These are phyloP conservation scores for Tolypocladium nubicola DNA, from an alignment of 2,329 filamentous ascomycete species.

Conservation along the genomic window DNA sequence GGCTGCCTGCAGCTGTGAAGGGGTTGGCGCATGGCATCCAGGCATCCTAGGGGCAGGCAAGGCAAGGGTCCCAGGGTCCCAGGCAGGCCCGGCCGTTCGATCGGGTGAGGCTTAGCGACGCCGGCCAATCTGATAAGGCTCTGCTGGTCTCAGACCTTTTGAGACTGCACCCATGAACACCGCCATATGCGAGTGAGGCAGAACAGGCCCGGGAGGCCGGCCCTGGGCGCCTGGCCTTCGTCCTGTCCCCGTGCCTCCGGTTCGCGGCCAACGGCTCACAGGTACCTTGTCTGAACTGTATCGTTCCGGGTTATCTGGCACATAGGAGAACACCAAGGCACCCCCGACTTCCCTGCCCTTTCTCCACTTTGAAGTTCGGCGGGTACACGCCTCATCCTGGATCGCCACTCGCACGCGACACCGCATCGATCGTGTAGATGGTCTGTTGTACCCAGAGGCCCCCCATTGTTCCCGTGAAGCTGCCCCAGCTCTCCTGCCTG, in stretches of 20 bases:
- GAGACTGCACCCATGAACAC: neutral
- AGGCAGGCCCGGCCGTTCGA: neutral
- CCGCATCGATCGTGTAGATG: neutral
- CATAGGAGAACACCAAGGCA: neutral
- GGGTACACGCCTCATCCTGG: slow-evolving; percentile 1
- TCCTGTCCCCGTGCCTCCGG: neutral
- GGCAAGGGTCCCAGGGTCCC: neutral
- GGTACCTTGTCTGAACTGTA: neutral
- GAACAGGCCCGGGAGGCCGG: neutral
- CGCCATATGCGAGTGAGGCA: neutral
- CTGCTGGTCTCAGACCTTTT: slow-evolving; percentile 2
- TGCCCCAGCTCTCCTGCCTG: neutral
- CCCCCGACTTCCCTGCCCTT: neutral
- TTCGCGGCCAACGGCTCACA: neutral
- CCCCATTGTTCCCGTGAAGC: too few species aligned
- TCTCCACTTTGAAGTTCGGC: neutral
- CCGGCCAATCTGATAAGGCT: neutral
- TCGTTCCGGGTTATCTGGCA: neutral
- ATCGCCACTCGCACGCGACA: neutral
- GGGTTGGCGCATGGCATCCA: neutral
- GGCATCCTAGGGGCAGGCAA: neutral
- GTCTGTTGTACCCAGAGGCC: neutral
- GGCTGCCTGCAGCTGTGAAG: neutral
- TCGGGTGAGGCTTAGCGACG: neutral
- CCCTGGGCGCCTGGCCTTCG: neutral